These are phyloP conservation scores for Populus hybrid DNA, from an alignment of 441 rosid species.

Conservation along the genomic window DNA sequence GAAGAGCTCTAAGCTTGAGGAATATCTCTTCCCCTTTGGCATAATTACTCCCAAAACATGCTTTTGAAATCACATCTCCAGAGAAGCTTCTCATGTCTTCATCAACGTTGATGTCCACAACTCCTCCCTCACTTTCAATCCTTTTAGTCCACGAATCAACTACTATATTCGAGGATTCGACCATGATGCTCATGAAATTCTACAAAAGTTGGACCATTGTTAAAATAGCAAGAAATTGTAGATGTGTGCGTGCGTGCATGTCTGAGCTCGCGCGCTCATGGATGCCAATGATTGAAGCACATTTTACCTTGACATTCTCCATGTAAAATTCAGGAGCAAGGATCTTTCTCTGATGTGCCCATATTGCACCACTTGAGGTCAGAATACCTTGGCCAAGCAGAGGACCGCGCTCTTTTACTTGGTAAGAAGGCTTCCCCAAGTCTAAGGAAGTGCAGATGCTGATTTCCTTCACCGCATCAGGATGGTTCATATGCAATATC, in stretches of 20 bases:
- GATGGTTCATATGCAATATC: constrained; percentile 29
- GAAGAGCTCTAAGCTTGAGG: constrained; percentile 38
- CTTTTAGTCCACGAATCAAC: constrained; percentile 38
- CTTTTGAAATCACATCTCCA: constrained; percentile 54
- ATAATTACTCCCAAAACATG: constrained; percentile 50
- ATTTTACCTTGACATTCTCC: constrained; percentile 47
- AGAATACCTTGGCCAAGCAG: constrained; percentile 50
- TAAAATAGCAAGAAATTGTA: not conserved
- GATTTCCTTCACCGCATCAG: constrained; percentile 39
- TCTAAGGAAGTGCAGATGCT: constrained; percentile 41
- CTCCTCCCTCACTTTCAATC: constrained; percentile 31
- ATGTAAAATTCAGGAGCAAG: constrained; percentile 49
- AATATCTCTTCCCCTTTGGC: constrained; percentile 44
- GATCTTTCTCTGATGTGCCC: constrained; percentile 47
- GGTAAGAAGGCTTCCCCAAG: constrained; percentile 51
- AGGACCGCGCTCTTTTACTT: constrained; percentile 40
- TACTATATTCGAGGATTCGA: constrained; percentile 31
- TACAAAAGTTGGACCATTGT: not conserved
- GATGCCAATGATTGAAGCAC: no score
- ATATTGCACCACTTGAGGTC: constrained; percentile 42
- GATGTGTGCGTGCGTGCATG: no score
- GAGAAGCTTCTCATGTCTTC: constrained; percentile 42
- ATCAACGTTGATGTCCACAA: constrained; percentile 37
- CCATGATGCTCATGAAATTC: constrained; percentile 37
- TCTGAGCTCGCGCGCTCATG: not conserved